Evolutionary conservation across 2,329 filamentous ascomycete genomes (phyloP).

Genomic region (Ramularia endophylla): DNA sequence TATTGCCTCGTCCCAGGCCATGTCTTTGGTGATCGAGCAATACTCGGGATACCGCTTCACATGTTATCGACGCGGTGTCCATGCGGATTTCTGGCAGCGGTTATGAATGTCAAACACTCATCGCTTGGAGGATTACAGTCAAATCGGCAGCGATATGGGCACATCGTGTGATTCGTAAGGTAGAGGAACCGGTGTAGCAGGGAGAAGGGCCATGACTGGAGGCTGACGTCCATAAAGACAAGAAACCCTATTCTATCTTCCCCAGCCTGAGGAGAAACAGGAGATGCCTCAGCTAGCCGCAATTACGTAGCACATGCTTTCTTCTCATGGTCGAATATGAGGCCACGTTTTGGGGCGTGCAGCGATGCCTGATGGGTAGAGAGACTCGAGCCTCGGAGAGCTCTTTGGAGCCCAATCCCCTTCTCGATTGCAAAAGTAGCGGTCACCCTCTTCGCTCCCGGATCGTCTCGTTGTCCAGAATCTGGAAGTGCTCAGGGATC

Average conservation of each 20-base stretch:
- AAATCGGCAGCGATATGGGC: too few species aligned
- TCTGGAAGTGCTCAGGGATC: too few species aligned
- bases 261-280: neutral
- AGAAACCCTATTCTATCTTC: neutral
- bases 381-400: too few species aligned
- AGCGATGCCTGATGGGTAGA: conserved; percentile 5
- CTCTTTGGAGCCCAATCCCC: neutral
- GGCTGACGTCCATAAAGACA: neutral
- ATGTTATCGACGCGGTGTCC: too few species aligned
- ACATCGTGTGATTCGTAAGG: neutral
- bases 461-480: neutral
- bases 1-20: too few species aligned
- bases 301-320: neutral
- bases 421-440: conserved; percentile 2
- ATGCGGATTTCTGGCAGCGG: too few species aligned
- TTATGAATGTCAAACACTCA: too few species aligned
- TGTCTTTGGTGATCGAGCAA: too few species aligned
- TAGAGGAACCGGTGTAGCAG: neutral
- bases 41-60: too few species aligned
- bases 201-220: neutral
- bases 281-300: neutral
- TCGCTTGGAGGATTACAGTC: too few species aligned
- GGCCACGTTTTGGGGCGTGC: conserved; percentile 4
- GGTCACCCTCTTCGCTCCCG: neutral
- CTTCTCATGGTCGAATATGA: neutral